Base-by-base conservation (phyloP, 1,139 yeast species). In the Debaryomyces fabryi region DNA sequence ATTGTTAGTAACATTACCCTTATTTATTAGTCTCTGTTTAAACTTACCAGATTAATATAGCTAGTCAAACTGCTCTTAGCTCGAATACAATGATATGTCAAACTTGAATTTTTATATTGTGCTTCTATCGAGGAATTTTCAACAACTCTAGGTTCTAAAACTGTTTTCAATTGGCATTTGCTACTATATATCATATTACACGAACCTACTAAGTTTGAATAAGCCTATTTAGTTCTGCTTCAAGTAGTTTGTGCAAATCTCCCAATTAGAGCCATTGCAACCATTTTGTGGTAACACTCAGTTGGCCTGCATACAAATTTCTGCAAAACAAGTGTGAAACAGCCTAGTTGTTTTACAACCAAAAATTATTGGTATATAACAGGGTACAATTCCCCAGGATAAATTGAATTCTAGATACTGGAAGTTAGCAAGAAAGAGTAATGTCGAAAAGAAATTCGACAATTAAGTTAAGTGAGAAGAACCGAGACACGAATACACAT, bases 311-410 rank as follows among this genome's bases (percentile, higher is more conserved):
- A 45, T 44, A 44, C 25, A 34, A 39, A 23, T 9, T n/a, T 27
- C 34, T 20, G 20, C 33, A 38, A 45, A 48, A 48, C 51, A 42
- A 23, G 15, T 46, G 25, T 49, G 52, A 49, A 49, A 47, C 50
- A 49, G 6, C 10, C 25, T 15, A 12, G 24, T 21, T 36, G 36
- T 40, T 30, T 30, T 30, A 29, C 40, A 35, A 27, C 40, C 36
- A 25, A 37, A 24, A 12, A 25, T 13, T 25, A 36, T 36, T 25
- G n/a, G 15, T 42, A 42, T 34, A 35, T 36, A 37, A 32, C 12
- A 4, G 29, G 30, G 15, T 10, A 29, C 38, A 32, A 18, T 25
- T 16, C 42, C 42, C n/a, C 42, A 8, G 15, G 12, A 30, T 15
- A 12, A 16, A 16, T 21, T 35, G 25, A 10, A 2, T 15, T 39